Base-by-base conservation (phyloP, 805 yeast species). In the Blastobotrys peoriensis region DNA sequence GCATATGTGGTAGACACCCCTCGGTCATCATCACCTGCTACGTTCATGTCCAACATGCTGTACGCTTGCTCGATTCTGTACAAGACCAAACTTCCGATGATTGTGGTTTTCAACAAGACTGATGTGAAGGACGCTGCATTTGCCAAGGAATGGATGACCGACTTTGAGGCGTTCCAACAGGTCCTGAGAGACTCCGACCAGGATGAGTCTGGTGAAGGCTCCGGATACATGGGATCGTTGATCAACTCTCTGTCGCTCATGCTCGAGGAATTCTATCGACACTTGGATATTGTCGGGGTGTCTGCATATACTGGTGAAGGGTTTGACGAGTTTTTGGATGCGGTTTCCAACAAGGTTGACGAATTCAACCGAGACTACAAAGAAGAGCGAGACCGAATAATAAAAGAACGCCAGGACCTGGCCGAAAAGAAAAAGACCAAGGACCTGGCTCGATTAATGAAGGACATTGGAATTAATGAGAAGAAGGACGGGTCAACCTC, bases 1-100 rank as follows among this genome's bases (percentile, higher is more conserved):
- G 98, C 98, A 0, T 93, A 93, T 62, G 82, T 93, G 50, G 93
- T 93, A 21, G 99, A 93, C 61, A 93, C 98, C 1, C 98, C 98
- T 41, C 75, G 98, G 62, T 84, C 89, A 49, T 71, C 95, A 1
- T 81, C 94, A 2, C 98, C 98, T 36, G 85, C 96, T 0, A 93
- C 99, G 1, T 93, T 93, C 64, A 93, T 93, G 78, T 89, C 98
- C 43, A 93, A 93, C 64, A 93, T 93, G 99, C 75, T 93, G 27
- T 93, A 93, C 60, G 98, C 99, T 0, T 93, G 98, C 68, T 91
- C 98, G 5, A 91, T 93, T 41, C 73, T 93, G 38, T 93, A 93
- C 70, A 93, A 93, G 66, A 91, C 97, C 18, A 89, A 91, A 61
- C 73, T 93, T 45, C 99, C 99, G 15, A 88, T 93, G 96, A 83